Percentiles rank a stretch among this genome's conserved stretches.
Conservation (phyloP, 305 asterid genomes). For the Fraxinus sp. region DNA sequence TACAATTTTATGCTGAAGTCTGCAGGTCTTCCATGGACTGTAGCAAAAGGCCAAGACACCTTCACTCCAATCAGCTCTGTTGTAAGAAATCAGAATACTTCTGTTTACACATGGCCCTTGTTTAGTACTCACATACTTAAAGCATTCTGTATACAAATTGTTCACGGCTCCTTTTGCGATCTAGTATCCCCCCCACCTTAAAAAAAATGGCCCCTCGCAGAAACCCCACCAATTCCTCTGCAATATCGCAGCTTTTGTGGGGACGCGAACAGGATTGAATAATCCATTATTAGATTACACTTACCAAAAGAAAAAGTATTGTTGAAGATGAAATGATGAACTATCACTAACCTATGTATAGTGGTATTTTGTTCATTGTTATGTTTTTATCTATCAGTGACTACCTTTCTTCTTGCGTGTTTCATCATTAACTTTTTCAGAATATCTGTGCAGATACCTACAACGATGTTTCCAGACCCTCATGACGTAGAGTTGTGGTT, state of each 20-base stretch:
- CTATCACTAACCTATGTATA: not conserved
- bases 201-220: not conserved
- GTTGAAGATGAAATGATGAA: not conserved
- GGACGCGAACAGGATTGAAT: not conserved
- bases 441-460: slow-evolving; percentile 50
- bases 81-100: slow-evolving; percentile 45
- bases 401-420: not conserved
- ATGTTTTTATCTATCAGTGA: not conserved
- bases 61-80: slow-evolving; percentile 93
- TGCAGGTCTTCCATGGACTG: slow-evolving; percentile 97
- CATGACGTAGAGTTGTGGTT: slow-evolving; percentile 80
- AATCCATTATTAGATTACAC: not conserved
- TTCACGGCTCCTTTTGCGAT: slow-evolving; percentile 6
- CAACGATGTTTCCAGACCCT: slow-evolving; percentile 71
- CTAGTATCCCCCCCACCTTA: not conserved
- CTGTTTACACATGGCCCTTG: slow-evolving; percentile 4
- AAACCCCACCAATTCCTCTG: not conserved
- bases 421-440: not conserved
- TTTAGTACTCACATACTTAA: not conserved
- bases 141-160: not conserved
- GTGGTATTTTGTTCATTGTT: not conserved
- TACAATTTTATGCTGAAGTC: slow-evolving; percentile 45
- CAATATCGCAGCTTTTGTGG: not conserved
- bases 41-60: slow-evolving; percentile 95
- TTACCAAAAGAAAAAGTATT: not conserved